These are phyloP conservation scores for Fusarium setosum DNA, from an alignment of 2,329 filamentous ascomycete species.

Conservation along the genomic window DNA sequence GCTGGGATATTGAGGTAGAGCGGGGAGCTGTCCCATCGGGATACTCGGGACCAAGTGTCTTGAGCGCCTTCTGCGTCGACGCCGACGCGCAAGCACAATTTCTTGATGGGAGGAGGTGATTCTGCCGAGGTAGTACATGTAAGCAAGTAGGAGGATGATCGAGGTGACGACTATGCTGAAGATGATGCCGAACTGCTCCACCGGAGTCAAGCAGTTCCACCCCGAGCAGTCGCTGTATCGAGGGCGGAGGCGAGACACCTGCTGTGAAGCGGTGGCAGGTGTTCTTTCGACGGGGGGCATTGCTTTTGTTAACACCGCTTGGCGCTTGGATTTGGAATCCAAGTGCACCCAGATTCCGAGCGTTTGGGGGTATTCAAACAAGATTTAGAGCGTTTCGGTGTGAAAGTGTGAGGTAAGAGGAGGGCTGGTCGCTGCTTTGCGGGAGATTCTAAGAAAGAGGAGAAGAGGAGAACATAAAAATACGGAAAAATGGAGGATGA, in stretches of 20 bases:
- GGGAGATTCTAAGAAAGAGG: neutral
- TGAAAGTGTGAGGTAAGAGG: neutral
- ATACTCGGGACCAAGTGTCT: neutral
- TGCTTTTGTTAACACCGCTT: neutral
- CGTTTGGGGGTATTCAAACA: neutral
- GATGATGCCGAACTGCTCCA: constrained; percentile 54
- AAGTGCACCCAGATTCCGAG: neutral
- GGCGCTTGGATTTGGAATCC: neutral
- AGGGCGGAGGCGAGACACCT: neutral
- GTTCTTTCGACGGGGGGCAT: neutral
- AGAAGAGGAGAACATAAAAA: neutral
- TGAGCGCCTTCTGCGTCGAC: constrained; percentile 8
- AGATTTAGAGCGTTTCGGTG: neutral
- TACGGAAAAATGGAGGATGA: neutral
- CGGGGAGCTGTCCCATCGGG: constrained; percentile 26
- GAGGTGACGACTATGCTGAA: constrained; percentile 48
- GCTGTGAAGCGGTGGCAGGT: neutral
- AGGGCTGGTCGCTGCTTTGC: neutral
- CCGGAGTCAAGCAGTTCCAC: constrained; percentile 53
- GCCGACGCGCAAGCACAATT: constrained; percentile 5
- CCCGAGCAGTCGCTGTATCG: constrained; percentile 41
- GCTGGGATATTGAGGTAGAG: constrained; percentile 23
- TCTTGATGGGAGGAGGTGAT: constrained; percentile 30
- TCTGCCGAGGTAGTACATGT: constrained; percentile 51
- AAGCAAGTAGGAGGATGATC: constrained; percentile 44